Base-by-base conservation (phyloP, 352 stramenopile species). In the Globisporangium cylindrosporum region DNA sequence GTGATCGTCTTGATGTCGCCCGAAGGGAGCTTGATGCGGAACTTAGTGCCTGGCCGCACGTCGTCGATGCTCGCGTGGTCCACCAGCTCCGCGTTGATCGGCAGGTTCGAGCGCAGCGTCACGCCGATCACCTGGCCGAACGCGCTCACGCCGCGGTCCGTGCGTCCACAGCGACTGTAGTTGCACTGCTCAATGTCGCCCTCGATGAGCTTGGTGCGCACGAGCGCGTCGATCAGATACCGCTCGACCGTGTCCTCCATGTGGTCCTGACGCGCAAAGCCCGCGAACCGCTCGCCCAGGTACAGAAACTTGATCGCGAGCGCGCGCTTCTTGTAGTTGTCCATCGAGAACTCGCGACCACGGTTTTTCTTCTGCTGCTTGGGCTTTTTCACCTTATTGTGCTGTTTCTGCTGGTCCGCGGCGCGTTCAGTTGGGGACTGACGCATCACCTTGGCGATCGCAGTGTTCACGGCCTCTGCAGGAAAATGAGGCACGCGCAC, bases 131-230 rank as follows among this genome's bases (percentile, higher is more conserved):
- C 87, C 76, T 96, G 88, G 3, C 86, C 86, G 60, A 96, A 92
- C 1, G 88, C 88, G 62, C 87, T 97, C 5, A 99, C 98, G 22
- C 97, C 97, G 55, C 90, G 89, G 75, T 99, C 98, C 2, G 98
- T 99, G 29, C 98, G 87, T 4, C 98, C 98, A 71, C 97, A 99
- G 32, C 97, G 87, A 12, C 92, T 98, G 82, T 99, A 99, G 12
- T 80, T 74, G 66, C 77, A 89, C 59, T 78, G 74, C 34, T 94
- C 74, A 57, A 94, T 81, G 78, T 86, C 91, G 38, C 54, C 65
- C 41, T 84, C 77, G 49, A 99, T 94, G 6, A 99, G 78, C 59
- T 93, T 89, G 9, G 93, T 93, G 73, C 93, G 97, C 51, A 91
- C 72, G 4, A 99, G 79, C 27, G 97, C 96, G n/a, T 93, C 80